These are phyloP conservation scores for Dalbergia cochinchinensis DNA, from an alignment of 306 rosid genomes.

Conservation along the genomic window DNA sequence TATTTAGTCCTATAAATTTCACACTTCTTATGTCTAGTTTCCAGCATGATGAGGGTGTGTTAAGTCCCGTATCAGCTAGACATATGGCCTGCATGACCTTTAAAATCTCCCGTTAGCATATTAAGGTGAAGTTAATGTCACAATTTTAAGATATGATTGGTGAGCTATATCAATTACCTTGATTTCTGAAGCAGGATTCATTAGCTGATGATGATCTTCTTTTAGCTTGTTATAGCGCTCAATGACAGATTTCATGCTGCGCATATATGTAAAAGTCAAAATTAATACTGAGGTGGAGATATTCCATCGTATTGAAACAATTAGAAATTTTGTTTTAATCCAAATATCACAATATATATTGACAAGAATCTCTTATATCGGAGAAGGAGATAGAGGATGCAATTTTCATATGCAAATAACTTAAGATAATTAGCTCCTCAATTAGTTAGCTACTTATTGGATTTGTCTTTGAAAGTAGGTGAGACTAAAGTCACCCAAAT, in stretches of 20 bases:
- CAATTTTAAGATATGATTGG: no score
- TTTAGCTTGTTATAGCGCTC: conserved; percentile 66
- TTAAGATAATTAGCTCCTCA: neutral
- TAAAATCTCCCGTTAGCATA: no score
- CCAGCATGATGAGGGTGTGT: no score
- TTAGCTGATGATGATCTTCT: conserved; percentile 55
- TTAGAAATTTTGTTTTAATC: no score
- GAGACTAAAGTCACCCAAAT: neutral
- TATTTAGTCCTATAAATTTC: no score
- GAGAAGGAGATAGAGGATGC: neutral
- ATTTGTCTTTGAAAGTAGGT: neutral
- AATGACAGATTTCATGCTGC: conserved; percentile 66
- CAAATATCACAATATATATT: no score
- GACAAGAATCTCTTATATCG: no score
- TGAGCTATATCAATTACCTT: conserved; percentile 52
- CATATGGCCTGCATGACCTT: no score
- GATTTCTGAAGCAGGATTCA: conserved; percentile 59
- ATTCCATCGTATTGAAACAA: no score
- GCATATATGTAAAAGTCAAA: neutral
- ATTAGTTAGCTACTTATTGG: neutral
- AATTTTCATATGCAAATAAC: neutral
- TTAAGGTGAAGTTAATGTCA: no score
- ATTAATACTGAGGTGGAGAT: conserved; percentile 2
- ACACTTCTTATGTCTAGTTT: no score
- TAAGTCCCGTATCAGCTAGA: no score